A percentile compares a stretch with the other conserved stretches of the same genome.
These are phyloP conservation scores for Quercus tomentella DNA, from an alignment of 331 rosid genomes.

Conservation along the genomic window DNA sequence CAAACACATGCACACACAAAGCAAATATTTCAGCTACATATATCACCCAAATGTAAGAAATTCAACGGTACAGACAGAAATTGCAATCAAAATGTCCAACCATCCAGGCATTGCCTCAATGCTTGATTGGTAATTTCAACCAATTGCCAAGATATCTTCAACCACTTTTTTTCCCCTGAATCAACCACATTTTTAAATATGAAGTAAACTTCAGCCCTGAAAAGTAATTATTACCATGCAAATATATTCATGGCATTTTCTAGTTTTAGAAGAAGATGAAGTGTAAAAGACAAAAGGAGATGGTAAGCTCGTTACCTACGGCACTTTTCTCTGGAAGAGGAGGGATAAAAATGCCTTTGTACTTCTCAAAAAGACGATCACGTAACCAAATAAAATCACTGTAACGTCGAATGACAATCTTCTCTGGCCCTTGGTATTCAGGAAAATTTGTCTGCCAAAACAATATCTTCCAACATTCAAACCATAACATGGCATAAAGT, in stretches of 20 bases:
- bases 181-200: background rate
- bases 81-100: background rate
- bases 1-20: background rate
- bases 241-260: background rate
- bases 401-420: slow-evolving; percentile 95
- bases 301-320: slow-evolving; percentile 66
- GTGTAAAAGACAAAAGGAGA: background rate
- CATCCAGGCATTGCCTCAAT: background rate
- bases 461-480: slow-evolving; percentile 19
- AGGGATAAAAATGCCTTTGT: slow-evolving; percentile 88
- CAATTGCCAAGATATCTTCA: background rate
- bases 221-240: background rate
- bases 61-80: background rate
- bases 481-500: background rate
- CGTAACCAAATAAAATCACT: slow-evolving; percentile 95
- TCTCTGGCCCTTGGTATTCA: slow-evolving; percentile 95
- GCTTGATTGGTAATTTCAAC: background rate
- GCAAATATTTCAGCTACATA: background rate
- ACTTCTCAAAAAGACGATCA: slow-evolving; percentile 88
- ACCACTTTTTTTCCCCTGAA: background rate
- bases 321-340: slow-evolving; percentile 98
- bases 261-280: slow-evolving; percentile 11
- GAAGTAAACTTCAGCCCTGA: background rate
- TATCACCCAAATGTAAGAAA: background rate
- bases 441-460: slow-evolving; percentile 84